Evolutionary conservation across 1,284 basidiomycete species (phyloP).

Genomic region (Schizophyllum commune): DNA sequence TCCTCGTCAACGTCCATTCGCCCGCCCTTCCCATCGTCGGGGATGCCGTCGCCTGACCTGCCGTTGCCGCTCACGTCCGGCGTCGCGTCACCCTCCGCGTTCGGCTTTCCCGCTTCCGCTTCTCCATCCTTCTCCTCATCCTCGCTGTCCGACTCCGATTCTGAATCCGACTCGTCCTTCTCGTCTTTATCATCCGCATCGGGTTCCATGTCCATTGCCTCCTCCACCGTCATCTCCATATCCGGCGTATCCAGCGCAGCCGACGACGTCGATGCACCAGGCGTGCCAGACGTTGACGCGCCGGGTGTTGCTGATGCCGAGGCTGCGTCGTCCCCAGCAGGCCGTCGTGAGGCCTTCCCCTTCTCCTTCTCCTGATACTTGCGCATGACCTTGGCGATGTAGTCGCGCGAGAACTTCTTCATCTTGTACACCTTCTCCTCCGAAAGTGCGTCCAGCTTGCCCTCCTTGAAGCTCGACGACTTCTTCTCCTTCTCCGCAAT

Average conservation of each 20-base stretch:
- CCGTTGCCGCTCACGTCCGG: too few species aligned
- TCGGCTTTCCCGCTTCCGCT: background rate
- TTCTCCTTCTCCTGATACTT: constrained; percentile 35
- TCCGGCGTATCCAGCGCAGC: constrained; percentile 25
- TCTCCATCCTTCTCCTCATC: constrained; percentile 22
- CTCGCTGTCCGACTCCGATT: constrained; percentile 26
- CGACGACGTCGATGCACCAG: constrained; percentile 17
- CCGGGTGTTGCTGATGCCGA: constrained; percentile 20
- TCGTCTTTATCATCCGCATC: constrained; percentile 18
- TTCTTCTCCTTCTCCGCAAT: constrained; percentile 94
- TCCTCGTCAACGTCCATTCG: background rate
- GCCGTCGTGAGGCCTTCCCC: constrained; percentile 15
- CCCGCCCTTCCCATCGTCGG: background rate
- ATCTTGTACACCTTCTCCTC: constrained; percentile 88
- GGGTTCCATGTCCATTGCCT: constrained; percentile 42
- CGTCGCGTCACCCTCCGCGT: background rate
- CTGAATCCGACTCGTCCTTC: background rate
- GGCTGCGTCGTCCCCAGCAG: background rate
- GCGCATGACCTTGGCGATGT: constrained; percentile 60
- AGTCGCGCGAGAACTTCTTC: constrained; percentile 91
- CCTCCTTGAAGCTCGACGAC: constrained; percentile 66
- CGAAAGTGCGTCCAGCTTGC: constrained; percentile 66
- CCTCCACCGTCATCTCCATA: constrained; percentile 40
- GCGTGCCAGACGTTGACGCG: constrained; percentile 19
- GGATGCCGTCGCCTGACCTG: background rate